Conservation (phyloP, 1,284 basidiomycete genomes). For the Leccinum variabile region DNA sequence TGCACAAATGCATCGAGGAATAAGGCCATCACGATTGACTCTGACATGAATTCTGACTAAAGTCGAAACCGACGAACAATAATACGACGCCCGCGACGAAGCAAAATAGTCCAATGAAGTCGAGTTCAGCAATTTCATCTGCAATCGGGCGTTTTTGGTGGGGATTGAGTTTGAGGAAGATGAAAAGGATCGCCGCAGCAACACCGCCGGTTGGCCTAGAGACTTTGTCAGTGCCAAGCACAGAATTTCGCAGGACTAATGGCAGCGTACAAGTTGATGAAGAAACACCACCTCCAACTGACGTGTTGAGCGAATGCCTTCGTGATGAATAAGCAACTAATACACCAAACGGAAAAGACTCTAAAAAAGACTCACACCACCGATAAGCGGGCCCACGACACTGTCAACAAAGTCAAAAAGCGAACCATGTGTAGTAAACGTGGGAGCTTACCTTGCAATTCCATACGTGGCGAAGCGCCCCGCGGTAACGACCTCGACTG, state of each 20-base stretch:
- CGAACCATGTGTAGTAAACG: neutral
- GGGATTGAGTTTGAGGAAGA: constrained; percentile 84
- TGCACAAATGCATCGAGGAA: neutral
- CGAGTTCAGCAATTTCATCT: constrained; percentile 68
- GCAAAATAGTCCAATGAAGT: constrained; percentile 72
- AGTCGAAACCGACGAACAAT: constrained; percentile 82
- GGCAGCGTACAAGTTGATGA: constrained; percentile 61
- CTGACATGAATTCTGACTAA: constrained; percentile 66
- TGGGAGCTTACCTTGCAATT: constrained; percentile 52
- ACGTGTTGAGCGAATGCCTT: constrained; percentile 71
- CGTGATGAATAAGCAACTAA: constrained; percentile 3
- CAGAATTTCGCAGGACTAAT: neutral
- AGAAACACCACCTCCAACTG: constrained; percentile 80
- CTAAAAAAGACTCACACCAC: constrained; percentile 53
- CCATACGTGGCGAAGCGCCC: constrained; percentile 77
- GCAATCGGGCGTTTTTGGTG: constrained; percentile 56
- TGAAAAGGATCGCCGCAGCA: constrained; percentile 69
- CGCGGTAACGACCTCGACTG: constrained; percentile 75
- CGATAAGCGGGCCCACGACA: constrained; percentile 74
- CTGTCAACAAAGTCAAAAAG: constrained; percentile 34
- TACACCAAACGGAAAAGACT: neutral
- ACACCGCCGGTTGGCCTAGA: constrained; percentile 77
- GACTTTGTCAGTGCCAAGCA: constrained; percentile 39
- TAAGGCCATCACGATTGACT: constrained; percentile 2
- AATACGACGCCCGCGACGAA: constrained; percentile 74